These are phyloP conservation scores for Paragyromitra xinjiangensis DNA, from an alignment of 495 filamentous ascomycete genomes.

Conservation along the genomic window DNA sequence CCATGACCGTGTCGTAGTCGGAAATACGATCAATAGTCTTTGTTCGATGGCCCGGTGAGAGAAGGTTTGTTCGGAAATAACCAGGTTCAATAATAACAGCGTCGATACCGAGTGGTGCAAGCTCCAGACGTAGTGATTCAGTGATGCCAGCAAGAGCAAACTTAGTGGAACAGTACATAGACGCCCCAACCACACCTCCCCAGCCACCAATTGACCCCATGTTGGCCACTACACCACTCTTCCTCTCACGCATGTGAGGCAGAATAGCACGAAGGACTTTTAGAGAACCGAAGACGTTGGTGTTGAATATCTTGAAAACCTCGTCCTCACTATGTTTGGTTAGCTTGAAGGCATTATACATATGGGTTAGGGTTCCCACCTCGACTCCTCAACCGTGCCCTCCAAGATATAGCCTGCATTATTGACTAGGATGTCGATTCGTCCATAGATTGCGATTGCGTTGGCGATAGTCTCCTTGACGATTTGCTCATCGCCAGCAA, in stretches of 20 bases:
- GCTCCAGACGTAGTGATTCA: conserved; percentile 60
- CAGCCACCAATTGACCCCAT: conserved; percentile 58
- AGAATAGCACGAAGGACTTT: conserved; percentile 62
- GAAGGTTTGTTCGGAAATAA: conserved; percentile 53
- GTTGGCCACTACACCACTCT: conserved; percentile 61
- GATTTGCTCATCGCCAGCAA: conserved; percentile 51
- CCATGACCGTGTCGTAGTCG: conserved; percentile 53
- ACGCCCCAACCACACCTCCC: conserved; percentile 43
- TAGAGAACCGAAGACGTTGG: conserved; percentile 63
- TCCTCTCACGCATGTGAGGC: conserved; percentile 62
- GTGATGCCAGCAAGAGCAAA: conserved; percentile 61
- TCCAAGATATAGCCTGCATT: conserved; percentile 63
- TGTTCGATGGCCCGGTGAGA: conserved; percentile 56
- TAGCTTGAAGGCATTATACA: conserved; percentile 14
- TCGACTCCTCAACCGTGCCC: conserved; percentile 62
- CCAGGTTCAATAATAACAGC: conserved; percentile 64
- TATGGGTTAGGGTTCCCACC: conserved; percentile 42
- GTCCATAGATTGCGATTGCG: conserved; percentile 58
- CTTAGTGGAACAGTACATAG: conserved; percentile 63
- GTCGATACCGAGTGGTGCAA: conserved; percentile 62
- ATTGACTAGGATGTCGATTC: conserved; percentile 65
- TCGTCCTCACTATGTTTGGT: conserved; percentile 53
- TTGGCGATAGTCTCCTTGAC: conserved; percentile 57
- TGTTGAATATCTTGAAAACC: conserved; percentile 59
- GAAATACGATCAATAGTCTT: conserved; percentile 49